phyloP scores from a whole-genome alignment of 805 yeast genomes.

The Myxozyma udenii region DNA sequence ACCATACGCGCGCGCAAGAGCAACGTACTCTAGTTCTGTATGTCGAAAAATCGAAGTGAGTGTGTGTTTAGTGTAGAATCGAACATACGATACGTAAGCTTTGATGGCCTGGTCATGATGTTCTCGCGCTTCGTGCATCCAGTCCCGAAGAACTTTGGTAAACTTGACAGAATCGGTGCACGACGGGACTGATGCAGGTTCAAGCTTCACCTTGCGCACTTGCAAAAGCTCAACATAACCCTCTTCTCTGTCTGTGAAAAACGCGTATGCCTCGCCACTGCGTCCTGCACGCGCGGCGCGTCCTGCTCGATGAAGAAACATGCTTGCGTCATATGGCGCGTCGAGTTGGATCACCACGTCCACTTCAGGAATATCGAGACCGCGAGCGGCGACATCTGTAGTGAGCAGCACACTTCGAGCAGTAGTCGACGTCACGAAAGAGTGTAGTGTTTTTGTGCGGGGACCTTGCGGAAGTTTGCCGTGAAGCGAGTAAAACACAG shows the following conservation, averaged over 20 bases:
- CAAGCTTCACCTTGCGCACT: constrained; percentile 59
- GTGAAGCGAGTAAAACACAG: constrained; percentile 67
- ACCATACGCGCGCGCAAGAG: constrained; percentile 74
- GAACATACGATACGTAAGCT: constrained; percentile 77
- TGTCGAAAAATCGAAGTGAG: constrained; percentile 85
- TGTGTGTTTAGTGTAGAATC: constrained; percentile 81
- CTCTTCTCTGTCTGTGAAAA: constrained; percentile 76
- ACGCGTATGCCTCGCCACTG: constrained; percentile 71
- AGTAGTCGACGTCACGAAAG: constrained; percentile 48
- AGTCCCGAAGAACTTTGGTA: constrained; percentile 40
- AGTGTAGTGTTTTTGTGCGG: constrained; percentile 65
- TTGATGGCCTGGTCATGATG: constrained; percentile 74
- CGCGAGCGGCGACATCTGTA: constrained; percentile 98
- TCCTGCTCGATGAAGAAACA: constrained; percentile 91
- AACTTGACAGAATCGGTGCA: neutral
- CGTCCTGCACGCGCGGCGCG: constrained; percentile 92
- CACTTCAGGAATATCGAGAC: constrained; percentile 91
- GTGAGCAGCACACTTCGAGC: constrained; percentile 61
- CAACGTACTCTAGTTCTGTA: constrained; percentile 64
- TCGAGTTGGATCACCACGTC: constrained; percentile 91
- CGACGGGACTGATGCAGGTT: constrained; percentile 2
- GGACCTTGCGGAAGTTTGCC: constrained; percentile 85
- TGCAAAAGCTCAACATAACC: constrained; percentile 76
- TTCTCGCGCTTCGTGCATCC: constrained; percentile 70
- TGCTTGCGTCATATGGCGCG: constrained; percentile 90